A percentile compares a stretch with the other conserved stretches of the same genome.
These are phyloP conservation scores for Eucalyptus caleyi DNA, from an alignment of 345 rosid genomes.

Conservation along the genomic window DNA sequence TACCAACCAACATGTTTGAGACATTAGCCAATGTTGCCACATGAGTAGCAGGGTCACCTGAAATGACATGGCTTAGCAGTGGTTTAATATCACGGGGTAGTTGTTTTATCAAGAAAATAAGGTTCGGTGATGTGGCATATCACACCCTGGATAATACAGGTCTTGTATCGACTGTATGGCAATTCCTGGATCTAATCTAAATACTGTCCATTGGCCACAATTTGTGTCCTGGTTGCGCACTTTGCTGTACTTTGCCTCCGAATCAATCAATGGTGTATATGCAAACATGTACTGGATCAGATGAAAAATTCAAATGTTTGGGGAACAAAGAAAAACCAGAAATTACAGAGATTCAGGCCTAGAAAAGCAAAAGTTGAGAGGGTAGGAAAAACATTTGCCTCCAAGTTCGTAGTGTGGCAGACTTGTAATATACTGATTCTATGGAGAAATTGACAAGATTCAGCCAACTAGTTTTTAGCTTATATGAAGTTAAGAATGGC, in stretches of 20 bases:
- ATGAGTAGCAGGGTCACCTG: not conserved
- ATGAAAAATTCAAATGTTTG: not conserved
- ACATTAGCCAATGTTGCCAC: not conserved
- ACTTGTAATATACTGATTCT: not conserved
- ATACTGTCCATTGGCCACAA: not conserved
- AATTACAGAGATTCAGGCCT: not conserved
- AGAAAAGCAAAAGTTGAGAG: not conserved
- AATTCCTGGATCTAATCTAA: not conserved
- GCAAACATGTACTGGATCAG: not conserved
- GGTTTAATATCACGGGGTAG: not conserved
- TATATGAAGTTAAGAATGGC: not conserved
- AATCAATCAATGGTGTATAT: not conserved
- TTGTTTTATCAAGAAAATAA: not conserved
- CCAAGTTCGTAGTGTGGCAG: not conserved
- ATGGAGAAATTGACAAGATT: not conserved
- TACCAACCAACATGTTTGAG: not conserved
- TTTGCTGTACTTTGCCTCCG: not conserved
- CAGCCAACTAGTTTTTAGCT: not conserved
- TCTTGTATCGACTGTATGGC: not conserved
- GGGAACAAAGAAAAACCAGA: not conserved
- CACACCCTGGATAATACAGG: not conserved
- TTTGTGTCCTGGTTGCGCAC: not conserved
- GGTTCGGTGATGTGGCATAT: not conserved
- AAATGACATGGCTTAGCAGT: not conserved
- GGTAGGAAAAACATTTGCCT: not conserved